Conservation (phyloP, 176 grass and related monocot species). For the Sorghum bicolor region DNA sequence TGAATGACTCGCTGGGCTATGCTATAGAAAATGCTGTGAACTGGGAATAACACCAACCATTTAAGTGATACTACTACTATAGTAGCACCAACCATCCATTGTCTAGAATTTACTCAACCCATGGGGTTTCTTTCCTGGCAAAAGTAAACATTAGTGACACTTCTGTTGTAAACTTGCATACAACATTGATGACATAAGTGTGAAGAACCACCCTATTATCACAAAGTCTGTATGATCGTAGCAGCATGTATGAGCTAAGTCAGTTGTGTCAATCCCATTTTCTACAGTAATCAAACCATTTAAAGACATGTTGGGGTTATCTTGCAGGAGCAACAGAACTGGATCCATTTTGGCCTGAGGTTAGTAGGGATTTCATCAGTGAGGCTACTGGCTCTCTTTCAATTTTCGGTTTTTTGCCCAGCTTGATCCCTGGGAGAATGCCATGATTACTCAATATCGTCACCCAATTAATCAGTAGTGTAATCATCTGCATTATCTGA, state of each 20-base stretch:
- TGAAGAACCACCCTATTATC: not conserved
- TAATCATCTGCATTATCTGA: not conserved
- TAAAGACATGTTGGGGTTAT: conserved; percentile 27
- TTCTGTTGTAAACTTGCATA: not conserved
- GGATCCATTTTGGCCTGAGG: conserved; percentile 77
- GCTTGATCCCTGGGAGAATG: not conserved
- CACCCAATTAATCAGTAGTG: not conserved
- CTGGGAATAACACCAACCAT: not conserved
- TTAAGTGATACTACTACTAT: not conserved
- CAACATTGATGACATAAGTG: not conserved
- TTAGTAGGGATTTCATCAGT: conserved; percentile 23
- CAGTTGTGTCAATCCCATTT: not conserved
- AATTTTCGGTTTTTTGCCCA: not conserved
- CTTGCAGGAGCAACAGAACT: conserved; percentile 80
- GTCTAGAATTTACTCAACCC: not conserved
- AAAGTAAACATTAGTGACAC: not conserved
- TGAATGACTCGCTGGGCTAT: not conserved
- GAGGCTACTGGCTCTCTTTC: not conserved
- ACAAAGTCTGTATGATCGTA: not conserved
- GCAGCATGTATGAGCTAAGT: not conserved
- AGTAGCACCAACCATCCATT: not conserved
- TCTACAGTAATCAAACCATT: conserved; percentile 11
- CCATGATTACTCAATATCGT: not conserved
- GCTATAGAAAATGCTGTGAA: not conserved
- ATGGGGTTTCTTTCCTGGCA: not conserved